phyloP scores from a whole-genome alignment of 345 rosid species.

The Erucastrum elatum region DNA sequence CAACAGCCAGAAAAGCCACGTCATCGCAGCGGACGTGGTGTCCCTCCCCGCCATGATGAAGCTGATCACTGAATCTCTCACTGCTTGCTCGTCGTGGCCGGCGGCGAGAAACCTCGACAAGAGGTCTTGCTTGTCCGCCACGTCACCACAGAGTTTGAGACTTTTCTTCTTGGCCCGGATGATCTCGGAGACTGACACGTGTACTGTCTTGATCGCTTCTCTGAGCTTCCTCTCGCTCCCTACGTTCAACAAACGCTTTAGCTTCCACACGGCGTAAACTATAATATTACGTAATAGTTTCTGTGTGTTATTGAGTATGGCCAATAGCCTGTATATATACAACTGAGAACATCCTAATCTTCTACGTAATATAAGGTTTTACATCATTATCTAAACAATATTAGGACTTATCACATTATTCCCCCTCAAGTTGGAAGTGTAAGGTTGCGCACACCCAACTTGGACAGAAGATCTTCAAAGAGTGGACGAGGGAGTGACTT shows the following conservation, averaged over 20 bases:
- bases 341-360: no score
- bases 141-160: conserved; percentile 19
- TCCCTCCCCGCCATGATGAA: conserved; percentile 76
- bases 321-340: no score
- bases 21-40: conserved; percentile 66
- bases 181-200: conserved; percentile 37
- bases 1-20: conserved; percentile 75
- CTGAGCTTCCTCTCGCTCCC: conserved; percentile 65
- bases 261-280: conserved; percentile 60
- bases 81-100: conserved; percentile 50
- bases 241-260: conserved; percentile 51
- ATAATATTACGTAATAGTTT: no score
- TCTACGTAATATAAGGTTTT: no score
- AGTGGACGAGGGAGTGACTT: no score
- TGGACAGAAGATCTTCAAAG: no score
- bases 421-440: no score
- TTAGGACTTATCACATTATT: no score
- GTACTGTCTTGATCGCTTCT: conserved; percentile 47
- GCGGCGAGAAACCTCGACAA: conserved; percentile 51
- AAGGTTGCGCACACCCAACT: no score
- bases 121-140: conserved; percentile 41
- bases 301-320: no score
- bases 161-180: conserved; percentile 43
- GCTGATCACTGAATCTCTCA: conserved; percentile 63
- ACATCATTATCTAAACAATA: no score